Percentiles rank a stretch among this genome's conserved stretches.
phyloP scores from a whole-genome alignment of 2,329 filamentous ascomycete species.

The Sporothrix mexicana region DNA sequence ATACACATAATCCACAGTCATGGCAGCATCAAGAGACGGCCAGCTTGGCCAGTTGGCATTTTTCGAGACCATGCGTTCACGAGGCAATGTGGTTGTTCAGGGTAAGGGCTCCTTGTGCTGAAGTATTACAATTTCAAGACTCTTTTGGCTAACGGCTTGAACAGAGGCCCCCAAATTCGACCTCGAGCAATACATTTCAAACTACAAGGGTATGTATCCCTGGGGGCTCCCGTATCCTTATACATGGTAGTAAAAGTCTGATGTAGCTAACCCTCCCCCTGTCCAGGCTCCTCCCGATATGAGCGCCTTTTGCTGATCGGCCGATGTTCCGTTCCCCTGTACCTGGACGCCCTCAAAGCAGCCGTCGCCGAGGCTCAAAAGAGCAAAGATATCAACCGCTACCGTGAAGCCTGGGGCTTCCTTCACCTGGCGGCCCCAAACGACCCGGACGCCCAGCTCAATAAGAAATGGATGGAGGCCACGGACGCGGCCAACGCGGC shows the following conservation, averaged over 20 bases:
- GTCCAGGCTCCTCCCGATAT: slow-evolving; percentile 75
- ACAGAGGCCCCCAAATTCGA: slow-evolving; percentile 85
- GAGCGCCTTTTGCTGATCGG: slow-evolving; percentile 85
- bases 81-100: slow-evolving; percentile 55
- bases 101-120: slow-evolving; percentile 45
- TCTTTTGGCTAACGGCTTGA: not conserved
- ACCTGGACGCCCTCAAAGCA: slow-evolving; percentile 78
- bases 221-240: too few species aligned
- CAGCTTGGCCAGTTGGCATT: slow-evolving; percentile 48
- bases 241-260: too few species aligned
- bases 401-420: slow-evolving; percentile 70
- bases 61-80: slow-evolving; percentile 55
- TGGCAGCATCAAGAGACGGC: slow-evolving; percentile 40
- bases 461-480: slow-evolving; percentile 76
- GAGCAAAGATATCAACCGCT: slow-evolving; percentile 74
- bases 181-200: slow-evolving; percentile 85
- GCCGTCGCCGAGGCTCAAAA: slow-evolving; percentile 77
- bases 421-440: slow-evolving; percentile 68
- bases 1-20: slow-evolving; percentile 40
- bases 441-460: slow-evolving; percentile 70
- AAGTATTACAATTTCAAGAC: not conserved
- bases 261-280: not conserved
- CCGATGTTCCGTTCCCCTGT: slow-evolving; percentile 74
- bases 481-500: slow-evolving; percentile 69
- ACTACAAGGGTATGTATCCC: slow-evolving; percentile 73